Percentiles rank a stretch among this genome's conserved stretches.
Evolutionary conservation across 305 asterid genomes (phyloP).

Genomic region (Fraxinus xanthoxyloides): DNA sequence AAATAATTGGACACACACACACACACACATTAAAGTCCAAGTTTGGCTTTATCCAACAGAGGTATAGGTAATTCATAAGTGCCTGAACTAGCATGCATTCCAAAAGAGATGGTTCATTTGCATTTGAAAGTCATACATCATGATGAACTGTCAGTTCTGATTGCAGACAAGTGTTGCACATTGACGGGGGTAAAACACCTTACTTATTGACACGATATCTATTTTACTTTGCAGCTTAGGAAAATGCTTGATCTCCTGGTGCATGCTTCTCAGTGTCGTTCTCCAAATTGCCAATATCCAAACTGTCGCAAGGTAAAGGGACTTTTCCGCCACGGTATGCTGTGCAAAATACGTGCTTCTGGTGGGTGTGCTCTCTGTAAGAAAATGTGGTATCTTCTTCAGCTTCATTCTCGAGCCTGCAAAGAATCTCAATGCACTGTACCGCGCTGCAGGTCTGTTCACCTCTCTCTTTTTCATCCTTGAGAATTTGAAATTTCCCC

Average conservation of each 20-base stretch:
- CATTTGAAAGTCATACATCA: background rate
- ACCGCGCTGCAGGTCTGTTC: constrained; percentile 94
- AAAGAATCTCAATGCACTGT: constrained; percentile 86
- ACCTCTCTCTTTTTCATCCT: background rate
- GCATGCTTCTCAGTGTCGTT: constrained; percentile 94
- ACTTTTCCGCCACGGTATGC: constrained; percentile 93
- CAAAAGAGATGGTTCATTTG: background rate
- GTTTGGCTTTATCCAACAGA: background rate
- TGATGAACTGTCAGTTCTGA: background rate
- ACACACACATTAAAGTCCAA: background rate
- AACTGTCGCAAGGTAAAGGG: constrained; percentile 96
- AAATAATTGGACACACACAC: background rate
- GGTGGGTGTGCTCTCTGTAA: constrained; percentile 92
- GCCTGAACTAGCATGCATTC: constrained; percentile 10
- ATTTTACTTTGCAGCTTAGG: constrained; percentile 67
- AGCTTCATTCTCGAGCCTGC: constrained; percentile 95
- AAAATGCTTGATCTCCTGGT: constrained; percentile 97
- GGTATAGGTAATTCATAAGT: background rate
- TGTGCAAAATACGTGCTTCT: constrained; percentile 79
- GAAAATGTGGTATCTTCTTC: constrained; percentile 99
- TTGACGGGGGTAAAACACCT: background rate
- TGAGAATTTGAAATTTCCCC: background rate
- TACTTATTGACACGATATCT: constrained; percentile 3
- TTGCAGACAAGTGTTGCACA: background rate
- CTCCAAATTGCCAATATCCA: constrained; percentile 72